Evolutionary conservation across 2,329 filamentous ascomycete genomes (phyloP).

Genomic region (Eutypa lata): DNA sequence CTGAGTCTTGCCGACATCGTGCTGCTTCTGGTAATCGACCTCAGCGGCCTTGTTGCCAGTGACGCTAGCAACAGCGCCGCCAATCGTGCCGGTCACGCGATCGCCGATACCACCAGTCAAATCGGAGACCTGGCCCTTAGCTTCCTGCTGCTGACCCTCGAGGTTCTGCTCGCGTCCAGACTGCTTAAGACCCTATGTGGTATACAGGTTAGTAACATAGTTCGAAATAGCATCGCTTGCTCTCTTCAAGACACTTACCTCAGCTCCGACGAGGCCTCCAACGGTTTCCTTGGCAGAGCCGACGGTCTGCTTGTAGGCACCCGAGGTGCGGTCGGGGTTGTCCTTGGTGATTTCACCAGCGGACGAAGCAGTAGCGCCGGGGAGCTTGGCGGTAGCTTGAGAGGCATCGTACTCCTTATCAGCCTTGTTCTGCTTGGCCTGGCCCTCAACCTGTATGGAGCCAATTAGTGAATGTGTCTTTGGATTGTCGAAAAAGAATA

Average conservation of each 20-base stretch:
- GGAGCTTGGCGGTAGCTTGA: constrained; percentile 71
- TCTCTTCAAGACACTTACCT: constrained; percentile 47
- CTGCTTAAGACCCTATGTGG: constrained; percentile 62
- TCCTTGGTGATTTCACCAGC: constrained; percentile 70
- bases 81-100: constrained; percentile 69
- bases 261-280: constrained; percentile 71
- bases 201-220: constrained; percentile 3
- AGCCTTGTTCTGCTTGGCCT: constrained; percentile 63
- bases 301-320: constrained; percentile 85
- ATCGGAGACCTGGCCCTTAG: constrained; percentile 76
- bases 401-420: constrained; percentile 69
- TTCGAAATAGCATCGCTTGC: no score
- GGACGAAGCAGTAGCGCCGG: constrained; percentile 65
- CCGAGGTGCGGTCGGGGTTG: constrained; percentile 66
- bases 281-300: constrained; percentile 80
- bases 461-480: no score
- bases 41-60: constrained; percentile 68
- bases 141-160: constrained; percentile 77
- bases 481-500: no score
- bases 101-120: constrained; percentile 63
- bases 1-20: constrained; percentile 79
- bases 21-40: constrained; percentile 62
- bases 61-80: constrained; percentile 66
- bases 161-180: constrained; percentile 75
- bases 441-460: constrained; percentile 55